A percentile compares a stretch with the other conserved stretches of the same genome.
Conservation (phyloP, 306 rosid genomes). For the Dryas drummondii region DNA sequence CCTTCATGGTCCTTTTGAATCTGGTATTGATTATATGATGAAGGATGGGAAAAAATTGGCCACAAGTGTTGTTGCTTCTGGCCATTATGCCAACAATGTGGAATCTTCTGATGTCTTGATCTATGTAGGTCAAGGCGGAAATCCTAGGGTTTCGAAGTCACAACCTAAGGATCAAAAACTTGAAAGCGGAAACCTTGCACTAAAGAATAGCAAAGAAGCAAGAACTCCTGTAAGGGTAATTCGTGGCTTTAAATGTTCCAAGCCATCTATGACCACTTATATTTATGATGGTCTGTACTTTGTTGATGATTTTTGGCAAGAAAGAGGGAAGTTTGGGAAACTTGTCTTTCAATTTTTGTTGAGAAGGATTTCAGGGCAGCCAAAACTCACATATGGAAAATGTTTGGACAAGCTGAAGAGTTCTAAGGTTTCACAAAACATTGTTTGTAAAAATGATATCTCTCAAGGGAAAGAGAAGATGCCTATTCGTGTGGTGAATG, state of each 20-base stretch:
- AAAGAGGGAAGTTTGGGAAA: constrained; percentile 33
- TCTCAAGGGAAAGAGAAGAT: constrained; percentile 37
- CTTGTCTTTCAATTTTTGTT: constrained; percentile 37
- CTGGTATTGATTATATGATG: constrained; percentile 44
- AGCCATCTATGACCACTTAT: neutral
- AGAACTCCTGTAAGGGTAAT: constrained; percentile 42
- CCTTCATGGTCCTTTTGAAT: constrained; percentile 29
- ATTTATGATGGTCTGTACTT: constrained; percentile 42
- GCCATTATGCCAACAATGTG: constrained; percentile 24
- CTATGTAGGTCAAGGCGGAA: constrained; percentile 48
- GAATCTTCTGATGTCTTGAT: constrained; percentile 15
- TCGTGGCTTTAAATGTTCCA: neutral
- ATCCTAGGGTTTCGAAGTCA: neutral
- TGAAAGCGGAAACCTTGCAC: constrained; percentile 41
- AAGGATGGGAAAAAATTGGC: constrained; percentile 22
- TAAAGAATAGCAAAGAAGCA: constrained; percentile 38
- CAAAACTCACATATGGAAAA: neutral
- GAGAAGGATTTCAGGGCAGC: constrained; percentile 23
- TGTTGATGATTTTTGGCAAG: constrained; percentile 20
- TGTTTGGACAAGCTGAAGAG: neutral
- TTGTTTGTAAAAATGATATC: constrained; percentile 25
- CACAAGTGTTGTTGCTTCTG: constrained; percentile 41
- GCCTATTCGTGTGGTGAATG: constrained; percentile 27
- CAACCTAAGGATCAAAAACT: constrained; percentile 37
- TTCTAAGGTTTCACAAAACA: neutral